Percentiles rank a stretch among this genome's conserved stretches.
These are phyloP conservation scores for Thuidium tamariscinum DNA, from an alignment of 225 moss, liverwort and hornwort species.

Conservation along the genomic window DNA sequence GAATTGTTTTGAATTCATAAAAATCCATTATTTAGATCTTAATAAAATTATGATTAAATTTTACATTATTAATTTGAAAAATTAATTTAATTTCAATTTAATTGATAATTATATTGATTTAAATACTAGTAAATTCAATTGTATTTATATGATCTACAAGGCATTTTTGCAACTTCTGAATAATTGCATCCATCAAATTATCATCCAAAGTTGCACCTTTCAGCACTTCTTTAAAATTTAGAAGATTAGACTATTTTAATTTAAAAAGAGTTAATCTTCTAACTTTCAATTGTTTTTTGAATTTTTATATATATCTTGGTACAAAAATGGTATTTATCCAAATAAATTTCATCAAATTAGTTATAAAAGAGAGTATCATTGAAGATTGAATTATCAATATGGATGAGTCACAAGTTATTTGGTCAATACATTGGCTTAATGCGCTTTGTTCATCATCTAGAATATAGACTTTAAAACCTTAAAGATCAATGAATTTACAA, in stretches of 20 bases:
- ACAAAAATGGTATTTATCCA: fast-evolving
- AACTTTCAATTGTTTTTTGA: neutral
- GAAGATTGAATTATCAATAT: neutral
- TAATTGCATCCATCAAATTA: neutral
- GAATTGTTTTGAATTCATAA: fast-evolving
- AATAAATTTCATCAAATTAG: neutral
- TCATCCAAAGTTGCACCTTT: neutral
- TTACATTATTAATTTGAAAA: too few species aligned
- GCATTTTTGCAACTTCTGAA: neutral
- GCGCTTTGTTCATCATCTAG: neutral
- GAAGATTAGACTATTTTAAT: neutral
- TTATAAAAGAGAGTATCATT: neutral
- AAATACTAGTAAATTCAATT: neutral
- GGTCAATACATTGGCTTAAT: neutral
- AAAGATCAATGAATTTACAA: neutral
- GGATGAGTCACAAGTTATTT: neutral
- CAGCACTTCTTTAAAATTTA: neutral
- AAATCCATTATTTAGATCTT: too few species aligned
- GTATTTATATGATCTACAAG: fast-evolving
- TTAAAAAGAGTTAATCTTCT: neutral
- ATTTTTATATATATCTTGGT: neutral
- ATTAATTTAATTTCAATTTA: neutral
- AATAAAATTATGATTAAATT: too few species aligned
- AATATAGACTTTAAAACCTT: neutral
- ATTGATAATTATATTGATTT: neutral